Evolutionary conservation across 352 stramenopile species (phyloP).

Genomic region (Globisporangium mamillatum): DNA sequence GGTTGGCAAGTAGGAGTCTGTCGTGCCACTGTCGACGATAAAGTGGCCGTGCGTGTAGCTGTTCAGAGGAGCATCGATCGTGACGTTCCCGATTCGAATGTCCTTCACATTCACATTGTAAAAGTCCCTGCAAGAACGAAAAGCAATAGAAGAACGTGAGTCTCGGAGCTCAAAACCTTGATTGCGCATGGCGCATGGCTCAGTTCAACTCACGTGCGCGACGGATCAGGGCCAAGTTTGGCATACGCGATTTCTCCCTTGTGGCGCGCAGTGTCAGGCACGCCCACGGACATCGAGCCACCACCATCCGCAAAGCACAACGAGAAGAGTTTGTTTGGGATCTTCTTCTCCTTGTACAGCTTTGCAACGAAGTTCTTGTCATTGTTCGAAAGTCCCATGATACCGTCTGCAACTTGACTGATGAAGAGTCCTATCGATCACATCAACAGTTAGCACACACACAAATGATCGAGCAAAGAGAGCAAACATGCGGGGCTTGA

Average conservation of each 20-base stretch:
- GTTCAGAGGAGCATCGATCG: constrained; percentile 47
- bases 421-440: constrained; percentile 61
- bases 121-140: constrained; percentile 32
- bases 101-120: constrained; percentile 71
- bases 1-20: constrained; percentile 74
- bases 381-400: constrained; percentile 80
- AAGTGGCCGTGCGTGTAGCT: constrained; percentile 52
- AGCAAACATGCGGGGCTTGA: background rate
- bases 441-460: background rate
- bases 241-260: constrained; percentile 53
- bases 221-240: constrained; percentile 38
- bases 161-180: background rate
- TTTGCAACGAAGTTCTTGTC: constrained; percentile 75
- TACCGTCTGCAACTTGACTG: constrained; percentile 76
- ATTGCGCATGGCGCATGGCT: background rate
- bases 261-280: constrained; percentile 46
- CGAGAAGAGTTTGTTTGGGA: constrained; percentile 71
- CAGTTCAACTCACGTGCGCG: constrained; percentile 21
- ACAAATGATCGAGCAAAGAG: background rate
- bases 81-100: constrained; percentile 56
- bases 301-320: constrained; percentile 74
- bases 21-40: constrained; percentile 86
- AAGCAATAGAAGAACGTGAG: background rate
- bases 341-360: constrained; percentile 76
- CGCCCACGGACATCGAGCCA: constrained; percentile 67